These are phyloP conservation scores for Coniella lustricola DNA, from an alignment of 2,329 filamentous ascomycete genomes.

Conservation along the genomic window DNA sequence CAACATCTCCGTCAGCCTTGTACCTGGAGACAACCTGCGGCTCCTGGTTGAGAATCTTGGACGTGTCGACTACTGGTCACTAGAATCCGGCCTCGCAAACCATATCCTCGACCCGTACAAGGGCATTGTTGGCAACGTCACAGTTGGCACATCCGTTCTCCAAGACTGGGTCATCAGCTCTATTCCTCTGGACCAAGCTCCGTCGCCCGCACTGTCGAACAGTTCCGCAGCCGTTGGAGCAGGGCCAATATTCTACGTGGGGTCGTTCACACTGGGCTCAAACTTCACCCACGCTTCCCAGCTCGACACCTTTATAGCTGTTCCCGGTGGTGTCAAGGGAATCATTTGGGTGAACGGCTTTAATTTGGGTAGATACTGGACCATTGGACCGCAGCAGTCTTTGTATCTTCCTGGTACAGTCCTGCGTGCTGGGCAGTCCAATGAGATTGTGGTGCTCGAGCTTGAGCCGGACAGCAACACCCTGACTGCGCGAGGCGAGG, in stretches of 20 bases:
- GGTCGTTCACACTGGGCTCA: background rate
- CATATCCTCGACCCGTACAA: constrained; percentile 37
- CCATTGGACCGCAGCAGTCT: constrained; percentile 6
- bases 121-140: constrained; percentile 38
- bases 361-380: constrained; percentile 13
- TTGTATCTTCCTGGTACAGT: background rate
- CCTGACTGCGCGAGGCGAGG: constrained; percentile 4
- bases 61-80: constrained; percentile 34
- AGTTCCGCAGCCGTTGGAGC: background rate
- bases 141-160: constrained; percentile 23
- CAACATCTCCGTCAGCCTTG: constrained; percentile 30
- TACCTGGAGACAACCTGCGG: constrained; percentile 32
- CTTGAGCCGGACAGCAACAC: constrained; percentile 5
- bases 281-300: constrained; percentile 2
- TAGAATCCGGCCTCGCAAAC: constrained; percentile 21
- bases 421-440: constrained; percentile 2
- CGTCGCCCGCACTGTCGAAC: background rate
- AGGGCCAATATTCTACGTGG: constrained; percentile 8
- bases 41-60: constrained; percentile 46
- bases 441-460: constrained; percentile 15
- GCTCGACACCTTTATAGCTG: constrained; percentile 13
- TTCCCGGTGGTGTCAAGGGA: constrained; percentile 11
- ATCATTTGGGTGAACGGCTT: constrained; percentile 14
- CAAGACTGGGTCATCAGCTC: constrained; percentile 5
- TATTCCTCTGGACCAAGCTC: background rate